Evolutionary conservation across 805 yeast genomes (phyloP).

Genomic region (Yamadazyma takamatsuzukensis): DNA sequence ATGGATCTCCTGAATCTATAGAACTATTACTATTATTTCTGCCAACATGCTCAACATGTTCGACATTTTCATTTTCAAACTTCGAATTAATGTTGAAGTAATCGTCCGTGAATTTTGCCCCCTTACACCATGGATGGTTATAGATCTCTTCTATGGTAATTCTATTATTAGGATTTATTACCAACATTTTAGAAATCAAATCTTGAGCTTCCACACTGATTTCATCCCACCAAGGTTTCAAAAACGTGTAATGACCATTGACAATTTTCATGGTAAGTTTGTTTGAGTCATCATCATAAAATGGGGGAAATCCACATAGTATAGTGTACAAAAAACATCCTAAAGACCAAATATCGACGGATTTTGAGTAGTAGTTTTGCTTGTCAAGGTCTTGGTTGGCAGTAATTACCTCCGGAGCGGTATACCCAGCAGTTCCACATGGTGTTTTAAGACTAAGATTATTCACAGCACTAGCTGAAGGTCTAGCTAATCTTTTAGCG

Average conservation of each 20-base stretch:
- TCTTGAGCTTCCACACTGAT: conserved; percentile 67
- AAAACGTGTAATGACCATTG: conserved; percentile 67
- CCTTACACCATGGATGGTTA: conserved; percentile 63
- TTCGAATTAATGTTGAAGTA: conserved; percentile 14
- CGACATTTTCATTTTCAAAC: conserved; percentile 11
- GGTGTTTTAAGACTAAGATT: conserved; percentile 59
- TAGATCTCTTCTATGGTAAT: conserved; percentile 66
- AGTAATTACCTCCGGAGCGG: conserved; percentile 69
- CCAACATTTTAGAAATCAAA: conserved; percentile 61
- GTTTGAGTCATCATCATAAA: conserved; percentile 66
- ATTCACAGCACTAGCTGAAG: conserved; percentile 12
- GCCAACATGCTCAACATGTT: conserved; percentile 13
- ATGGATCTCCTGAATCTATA: conserved; percentile 13
- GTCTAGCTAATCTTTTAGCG: conserved; percentile 51
- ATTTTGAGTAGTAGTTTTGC: conserved; percentile 55
- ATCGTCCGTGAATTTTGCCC: conserved; percentile 10
- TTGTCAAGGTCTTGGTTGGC: conserved; percentile 19
- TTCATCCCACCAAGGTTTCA: conserved; percentile 89
- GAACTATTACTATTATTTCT: not conserved
- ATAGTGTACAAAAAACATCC: conserved; percentile 70
- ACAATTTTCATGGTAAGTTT: conserved; percentile 64
- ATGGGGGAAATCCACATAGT: conserved; percentile 73
- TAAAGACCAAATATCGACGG: conserved; percentile 71
- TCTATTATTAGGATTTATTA: conserved; percentile 65
- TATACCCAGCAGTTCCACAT: conserved; percentile 74